Evolutionary conservation across 305 asterid species (phyloP), one percentile per base, ranked within the genome.

Genomic region (Withania somnifera): DNA sequence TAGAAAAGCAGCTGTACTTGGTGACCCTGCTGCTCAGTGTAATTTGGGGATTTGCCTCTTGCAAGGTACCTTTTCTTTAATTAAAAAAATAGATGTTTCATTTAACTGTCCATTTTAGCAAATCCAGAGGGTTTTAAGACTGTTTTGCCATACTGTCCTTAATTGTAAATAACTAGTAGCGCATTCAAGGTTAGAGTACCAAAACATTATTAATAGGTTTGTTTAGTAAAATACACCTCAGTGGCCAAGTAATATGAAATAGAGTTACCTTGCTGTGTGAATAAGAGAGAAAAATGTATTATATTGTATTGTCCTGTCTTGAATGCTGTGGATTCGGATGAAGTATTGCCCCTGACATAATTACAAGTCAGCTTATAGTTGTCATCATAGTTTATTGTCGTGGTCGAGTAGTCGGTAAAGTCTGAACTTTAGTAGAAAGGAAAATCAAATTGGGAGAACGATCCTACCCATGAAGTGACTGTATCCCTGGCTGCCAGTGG

Each of bases 21-120:
- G 97, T 79, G 93, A 95, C 80, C 88, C 90, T 40, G 91, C 92
- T 73, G 98, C 92, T 8, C 97, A 89, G 84, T 94, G 95, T 88
- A 92, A 94, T 87, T 88, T 95, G 88, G 99, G 94, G 3, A 87
- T 95, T 83, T 92, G 97, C 0, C 91, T 69, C 80, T 87, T 95
- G 88, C 93, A 89, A 86, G 96, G 99, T 94, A 85, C n/a, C n/a
- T n/a, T n/a, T n/a, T n/a, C n/a, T n/a, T n/a, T n/a, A n/a, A n/a
- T n/a, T n/a, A n/a, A n/a, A n/a, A n/a, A n/a, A n/a, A n/a, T n/a
- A n/a, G n/a, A n/a, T n/a, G n/a, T n/a, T n/a, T n/a, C n/a, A n/a
- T n/a, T n/a, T n/a, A n/a, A n/a, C n/a, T n/a, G n/a, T n/a, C n/a
- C n/a, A n/a, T n/a, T n/a, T n/a, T n/a, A n/a, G n/a, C n/a, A n/a